phyloP scores from a whole-genome alignment of 768 basidiomycete species.

The Serendipita sp. region DNA sequence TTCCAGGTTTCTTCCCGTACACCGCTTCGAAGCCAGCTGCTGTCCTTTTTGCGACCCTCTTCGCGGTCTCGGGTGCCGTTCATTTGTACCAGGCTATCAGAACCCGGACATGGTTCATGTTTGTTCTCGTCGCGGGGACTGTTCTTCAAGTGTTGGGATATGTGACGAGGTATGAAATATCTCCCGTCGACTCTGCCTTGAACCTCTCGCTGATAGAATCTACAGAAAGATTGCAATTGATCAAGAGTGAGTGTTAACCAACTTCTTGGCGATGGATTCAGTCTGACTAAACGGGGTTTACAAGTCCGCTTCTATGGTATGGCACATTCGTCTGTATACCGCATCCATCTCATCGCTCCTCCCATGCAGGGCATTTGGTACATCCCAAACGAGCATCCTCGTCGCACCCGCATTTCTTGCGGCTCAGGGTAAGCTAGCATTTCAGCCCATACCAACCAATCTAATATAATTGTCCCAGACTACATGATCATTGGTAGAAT shows the following conservation, averaged over 20 bases:
- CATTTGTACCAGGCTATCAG: slow-evolving; percentile 4
- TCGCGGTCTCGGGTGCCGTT: not conserved
- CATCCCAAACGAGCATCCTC: slow-evolving; percentile 8
- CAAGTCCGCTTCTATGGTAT: not conserved
- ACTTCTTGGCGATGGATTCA: not conserved
- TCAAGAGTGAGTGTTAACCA: slow-evolving; percentile 5
- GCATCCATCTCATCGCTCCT: too few relatives aligned
- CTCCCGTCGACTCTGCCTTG: not conserved
- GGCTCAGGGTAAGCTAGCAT: slow-evolving; percentile 5
- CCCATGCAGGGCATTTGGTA: not conserved
- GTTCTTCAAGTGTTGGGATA: slow-evolving; percentile 6
- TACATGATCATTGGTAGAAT: slow-evolving; percentile 12
- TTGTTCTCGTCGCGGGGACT: not conserved
- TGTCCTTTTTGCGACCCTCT: slow-evolving; percentile 4
- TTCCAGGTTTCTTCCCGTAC: not conserved
- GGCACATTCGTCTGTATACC: too few relatives aligned
- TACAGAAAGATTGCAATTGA: not conserved
- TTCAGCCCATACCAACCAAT: not conserved
- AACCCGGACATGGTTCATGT: not conserved
- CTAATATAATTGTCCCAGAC: not conserved
- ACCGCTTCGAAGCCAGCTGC: slow-evolving; percentile 6
- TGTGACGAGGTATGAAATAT: not conserved
- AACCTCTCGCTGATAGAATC: not conserved
- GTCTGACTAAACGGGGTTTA: not conserved
- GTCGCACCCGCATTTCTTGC: slow-evolving; percentile 12